Evolutionary conservation across 306 rosid species (phyloP).

Genomic region (cucumber (Cucumis sativus)): DNA sequence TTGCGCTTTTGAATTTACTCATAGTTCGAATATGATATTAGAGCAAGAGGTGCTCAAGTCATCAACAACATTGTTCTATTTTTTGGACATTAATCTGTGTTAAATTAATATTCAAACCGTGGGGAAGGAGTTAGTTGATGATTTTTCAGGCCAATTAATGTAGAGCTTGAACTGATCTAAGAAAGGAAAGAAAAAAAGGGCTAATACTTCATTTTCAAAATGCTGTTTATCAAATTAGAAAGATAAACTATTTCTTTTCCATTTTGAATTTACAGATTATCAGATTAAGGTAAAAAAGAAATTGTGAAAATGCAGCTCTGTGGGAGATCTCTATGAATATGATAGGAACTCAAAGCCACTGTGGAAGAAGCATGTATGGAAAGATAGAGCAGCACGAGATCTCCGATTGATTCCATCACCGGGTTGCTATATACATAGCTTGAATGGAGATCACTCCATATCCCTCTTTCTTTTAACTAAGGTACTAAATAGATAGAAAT

Average conservation of each 20-base stretch:
- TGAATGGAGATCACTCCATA: conserved; percentile 50
- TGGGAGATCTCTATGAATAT: conserved; percentile 78
- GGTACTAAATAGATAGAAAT: conserved; percentile 27
- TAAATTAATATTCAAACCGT: not conserved
- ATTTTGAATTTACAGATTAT: conserved; percentile 13
- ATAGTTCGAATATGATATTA: not conserved
- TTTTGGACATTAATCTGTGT: not conserved
- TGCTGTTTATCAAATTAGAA: not conserved
- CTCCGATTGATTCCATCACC: conserved; percentile 36
- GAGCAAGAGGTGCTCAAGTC: not conserved
- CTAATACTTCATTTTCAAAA: not conserved
- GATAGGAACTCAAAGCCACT: conserved; percentile 68
- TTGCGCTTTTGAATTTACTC: not conserved
- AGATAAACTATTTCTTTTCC: not conserved
- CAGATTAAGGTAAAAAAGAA: conserved; percentile 7
- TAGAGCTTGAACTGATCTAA: not conserved
- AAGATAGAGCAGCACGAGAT: conserved; percentile 31
- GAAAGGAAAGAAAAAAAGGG: not conserved
- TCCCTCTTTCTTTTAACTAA: conserved; percentile 83
- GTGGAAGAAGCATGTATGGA: conserved; percentile 86
- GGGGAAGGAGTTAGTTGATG: no score
- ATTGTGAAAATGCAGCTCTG: conserved; percentile 44
- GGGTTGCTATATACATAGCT: conserved; percentile 44
- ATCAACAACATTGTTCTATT: not conserved
- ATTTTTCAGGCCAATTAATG: not conserved